phyloP scores from a whole-genome alignment of 1,284 basidiomycete genomes.

The Coriolopsis trogii region DNA sequence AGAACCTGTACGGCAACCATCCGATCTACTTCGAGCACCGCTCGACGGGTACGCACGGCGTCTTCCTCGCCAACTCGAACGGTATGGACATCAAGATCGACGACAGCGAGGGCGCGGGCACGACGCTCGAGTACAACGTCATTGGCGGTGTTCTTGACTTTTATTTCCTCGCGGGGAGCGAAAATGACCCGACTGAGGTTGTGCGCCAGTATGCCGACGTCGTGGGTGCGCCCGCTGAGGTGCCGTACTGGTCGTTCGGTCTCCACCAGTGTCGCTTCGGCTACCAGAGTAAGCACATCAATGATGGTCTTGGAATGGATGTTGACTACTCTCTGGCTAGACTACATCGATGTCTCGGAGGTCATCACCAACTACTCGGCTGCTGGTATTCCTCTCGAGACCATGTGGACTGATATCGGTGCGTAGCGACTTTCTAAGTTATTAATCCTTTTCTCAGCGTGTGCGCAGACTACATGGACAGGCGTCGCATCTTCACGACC shows the following conservation, averaged over 20 bases:
- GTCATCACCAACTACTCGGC: constrained; percentile 64
- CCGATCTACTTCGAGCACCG: constrained; percentile 73
- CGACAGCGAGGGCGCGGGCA: constrained; percentile 39
- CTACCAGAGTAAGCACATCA: constrained; percentile 49
- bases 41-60: constrained; percentile 64
- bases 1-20: constrained; percentile 72
- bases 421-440: constrained; percentile 11
- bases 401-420: constrained; percentile 81
- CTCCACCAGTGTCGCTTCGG: constrained; percentile 76
- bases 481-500: constrained; percentile 67
- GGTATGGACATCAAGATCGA: constrained; percentile 77
- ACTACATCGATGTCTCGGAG: constrained; percentile 61
- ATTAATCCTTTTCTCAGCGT: not conserved
- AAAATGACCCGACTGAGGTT: constrained; percentile 60
- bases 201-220: constrained; percentile 69
- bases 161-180: constrained; percentile 74
- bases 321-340: constrained; percentile 34
- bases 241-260: constrained; percentile 73
- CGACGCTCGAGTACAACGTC: constrained; percentile 67
- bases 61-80: constrained; percentile 69
- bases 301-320: not conserved
- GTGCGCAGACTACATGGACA: constrained; percentile 68
- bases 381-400: constrained; percentile 68
- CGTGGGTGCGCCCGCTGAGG: constrained; percentile 63
- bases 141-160: constrained; percentile 75